These are phyloP conservation scores for Amaranthus palmeri DNA, from an alignment of 148 eudicot species.

Conservation along the genomic window DNA sequence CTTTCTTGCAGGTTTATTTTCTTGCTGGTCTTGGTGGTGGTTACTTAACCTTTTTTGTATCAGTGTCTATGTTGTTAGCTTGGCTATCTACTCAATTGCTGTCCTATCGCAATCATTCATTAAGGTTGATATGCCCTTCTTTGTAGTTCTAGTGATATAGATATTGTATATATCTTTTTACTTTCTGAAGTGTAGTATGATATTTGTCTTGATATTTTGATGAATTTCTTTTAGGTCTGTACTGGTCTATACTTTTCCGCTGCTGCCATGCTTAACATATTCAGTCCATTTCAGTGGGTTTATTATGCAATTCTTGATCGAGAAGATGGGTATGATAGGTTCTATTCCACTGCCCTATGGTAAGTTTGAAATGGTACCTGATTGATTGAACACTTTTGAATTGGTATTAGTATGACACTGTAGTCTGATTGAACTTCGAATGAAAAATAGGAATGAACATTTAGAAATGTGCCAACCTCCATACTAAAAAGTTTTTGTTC, in stretches of 20 bases:
- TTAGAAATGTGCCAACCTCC: not conserved
- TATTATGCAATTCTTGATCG: slow-evolving; percentile 61
- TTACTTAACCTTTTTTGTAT: slow-evolving; percentile 53
- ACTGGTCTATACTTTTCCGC: slow-evolving; percentile 56
- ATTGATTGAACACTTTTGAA: not conserved
- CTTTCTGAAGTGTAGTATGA: not conserved
- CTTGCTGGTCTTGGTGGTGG: slow-evolving; percentile 81
- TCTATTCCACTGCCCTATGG: slow-evolving; percentile 93
- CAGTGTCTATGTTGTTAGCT: slow-evolving; percentile 71
- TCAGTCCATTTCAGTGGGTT: slow-evolving; percentile 77
- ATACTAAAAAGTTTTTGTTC: not conserved
- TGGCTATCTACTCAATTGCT: slow-evolving; percentile 54
- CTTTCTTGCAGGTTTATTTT: slow-evolving; percentile 60
- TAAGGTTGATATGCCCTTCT: slow-evolving; percentile 43
- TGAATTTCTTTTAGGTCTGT: slow-evolving; percentile 52
- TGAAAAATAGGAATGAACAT: not conserved
- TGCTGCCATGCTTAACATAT: slow-evolving; percentile 64
- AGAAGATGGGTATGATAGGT: slow-evolving; percentile 99
- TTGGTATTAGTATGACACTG: not conserved
- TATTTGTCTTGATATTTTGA: slow-evolving; percentile 6
- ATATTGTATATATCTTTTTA: not conserved
- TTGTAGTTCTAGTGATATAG: slow-evolving; percentile 1
- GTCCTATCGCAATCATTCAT: slow-evolving; percentile 43
- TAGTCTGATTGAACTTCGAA: not conserved
- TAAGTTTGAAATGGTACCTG: slow-evolving; percentile 33